Percentiles rank a stretch among this genome's conserved stretches.
These are phyloP conservation scores for Rehmannia glutinosa DNA, from an alignment of 257 asterid species.

Conservation along the genomic window DNA sequence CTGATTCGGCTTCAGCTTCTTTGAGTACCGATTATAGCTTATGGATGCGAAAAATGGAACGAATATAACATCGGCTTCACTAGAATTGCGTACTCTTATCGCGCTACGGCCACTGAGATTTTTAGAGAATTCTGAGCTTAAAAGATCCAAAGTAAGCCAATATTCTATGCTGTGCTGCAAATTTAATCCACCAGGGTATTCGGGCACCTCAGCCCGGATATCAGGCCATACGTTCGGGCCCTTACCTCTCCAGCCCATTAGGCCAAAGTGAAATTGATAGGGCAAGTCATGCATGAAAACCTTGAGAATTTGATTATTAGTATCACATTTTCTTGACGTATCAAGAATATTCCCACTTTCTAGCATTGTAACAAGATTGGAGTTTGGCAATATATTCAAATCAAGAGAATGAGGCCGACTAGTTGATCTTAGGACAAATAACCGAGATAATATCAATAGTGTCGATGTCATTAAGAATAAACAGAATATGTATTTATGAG, in stretches of 20 bases:
- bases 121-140: constrained; percentile 45
- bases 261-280: constrained; percentile 58
- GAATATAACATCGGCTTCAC: constrained; percentile 70
- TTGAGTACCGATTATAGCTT: constrained; percentile 62
- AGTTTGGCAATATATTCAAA: constrained; percentile 27
- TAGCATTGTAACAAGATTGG: constrained; percentile 26
- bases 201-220: constrained; percentile 42
- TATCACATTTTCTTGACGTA: constrained; percentile 26
- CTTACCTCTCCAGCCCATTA: constrained; percentile 54
- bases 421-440: constrained; percentile 42
- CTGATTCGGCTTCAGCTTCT: constrained; percentile 26
- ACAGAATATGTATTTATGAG: constrained; percentile 41
- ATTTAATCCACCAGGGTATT: constrained; percentile 73
- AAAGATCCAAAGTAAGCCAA: constrained; percentile 77
- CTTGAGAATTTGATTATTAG: constrained; percentile 38
- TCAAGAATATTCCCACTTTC: constrained; percentile 17
- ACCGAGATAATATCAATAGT: constrained; percentile 48
- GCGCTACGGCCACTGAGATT: constrained; percentile 44
- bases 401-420: constrained; percentile 22
- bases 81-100: constrained; percentile 47
- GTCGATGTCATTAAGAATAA: constrained; percentile 40
- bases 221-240: constrained; percentile 66
- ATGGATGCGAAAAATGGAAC: constrained; percentile 85
- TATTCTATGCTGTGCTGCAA: constrained; percentile 85
- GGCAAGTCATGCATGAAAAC: constrained; percentile 81